Percentiles rank a stretch among this genome's conserved stretches.
Evolutionary conservation across 768 basidiomycete genomes (phyloP).

Genomic region (Suillus sp.): DNA sequence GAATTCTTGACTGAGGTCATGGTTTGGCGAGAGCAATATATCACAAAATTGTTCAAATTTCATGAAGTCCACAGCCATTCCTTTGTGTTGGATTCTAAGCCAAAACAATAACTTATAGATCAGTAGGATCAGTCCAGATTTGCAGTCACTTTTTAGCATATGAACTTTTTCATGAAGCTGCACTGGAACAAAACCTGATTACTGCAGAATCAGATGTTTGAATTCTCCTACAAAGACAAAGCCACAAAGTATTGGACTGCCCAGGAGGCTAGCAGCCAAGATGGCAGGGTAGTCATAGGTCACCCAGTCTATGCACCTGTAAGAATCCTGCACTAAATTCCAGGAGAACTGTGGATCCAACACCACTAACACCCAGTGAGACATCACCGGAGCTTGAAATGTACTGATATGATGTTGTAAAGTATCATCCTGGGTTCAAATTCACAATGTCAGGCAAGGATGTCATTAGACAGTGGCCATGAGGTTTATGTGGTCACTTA

Average conservation of each 20-base stretch:
- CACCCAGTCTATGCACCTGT: background rate
- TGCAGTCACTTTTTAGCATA: background rate
- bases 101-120: too few relatives aligned
- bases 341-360: background rate
- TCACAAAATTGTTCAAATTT: too few relatives aligned
- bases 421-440: too few relatives aligned
- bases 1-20: too few relatives aligned
- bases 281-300: background rate
- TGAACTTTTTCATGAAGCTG: background rate
- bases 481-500: too few relatives aligned
- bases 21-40: too few relatives aligned
- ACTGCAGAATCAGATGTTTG: accelerated
- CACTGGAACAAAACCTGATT: background rate
- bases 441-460: too few relatives aligned
- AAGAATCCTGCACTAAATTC: background rate
- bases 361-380: background rate
- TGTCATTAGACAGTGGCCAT: too few relatives aligned
- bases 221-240: background rate
- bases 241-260: background rate
- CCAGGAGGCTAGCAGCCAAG: background rate
- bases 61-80: too few relatives aligned
- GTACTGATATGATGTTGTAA: too few relatives aligned
- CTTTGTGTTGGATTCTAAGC: too few relatives aligned
- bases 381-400: background rate
- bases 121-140: too few relatives aligned